Evolutionary conservation across 2,329 filamentous ascomycete species (phyloP).

Genomic region (Fonsecaea multimorphosa): DNA sequence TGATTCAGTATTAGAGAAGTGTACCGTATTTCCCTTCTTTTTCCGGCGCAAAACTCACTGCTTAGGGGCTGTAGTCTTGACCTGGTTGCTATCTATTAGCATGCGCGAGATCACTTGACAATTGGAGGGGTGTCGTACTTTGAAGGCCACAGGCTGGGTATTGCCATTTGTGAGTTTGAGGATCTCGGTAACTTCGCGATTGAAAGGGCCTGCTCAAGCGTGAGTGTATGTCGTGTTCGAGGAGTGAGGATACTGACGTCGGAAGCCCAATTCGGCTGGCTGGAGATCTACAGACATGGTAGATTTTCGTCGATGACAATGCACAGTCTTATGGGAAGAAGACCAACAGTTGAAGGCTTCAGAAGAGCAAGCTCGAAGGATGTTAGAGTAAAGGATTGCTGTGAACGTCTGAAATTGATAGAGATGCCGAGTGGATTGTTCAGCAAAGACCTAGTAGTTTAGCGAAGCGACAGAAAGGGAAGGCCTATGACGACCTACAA

Average conservation of each 20-base stretch:
- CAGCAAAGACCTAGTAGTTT: slow-evolving; percentile 24
- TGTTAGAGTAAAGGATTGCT: slow-evolving; percentile 33
- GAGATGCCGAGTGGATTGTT: slow-evolving; percentile 32
- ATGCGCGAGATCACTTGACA: slow-evolving; percentile 26
- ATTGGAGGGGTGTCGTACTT: slow-evolving; percentile 47
- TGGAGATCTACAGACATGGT: slow-evolving; percentile 95
- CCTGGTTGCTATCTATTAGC: slow-evolving; percentile 58
- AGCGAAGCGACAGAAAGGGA: slow-evolving; percentile 9
- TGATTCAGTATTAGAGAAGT: slow-evolving; percentile 50
- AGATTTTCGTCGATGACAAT: slow-evolving; percentile 37
- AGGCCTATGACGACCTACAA: slow-evolving; percentile 13
- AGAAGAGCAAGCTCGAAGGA: slow-evolving; percentile 19
- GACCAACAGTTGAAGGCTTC: slow-evolving; percentile 19
- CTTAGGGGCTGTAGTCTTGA: slow-evolving; percentile 98
- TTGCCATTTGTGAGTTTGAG: slow-evolving; percentile 65
- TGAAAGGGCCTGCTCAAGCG: slow-evolving; percentile 63
- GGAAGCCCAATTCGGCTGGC: slow-evolving; percentile 89
- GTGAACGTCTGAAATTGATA: slow-evolving; percentile 31
- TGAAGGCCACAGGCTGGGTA: slow-evolving; percentile 67
- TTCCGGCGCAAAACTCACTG: slow-evolving; percentile 69
- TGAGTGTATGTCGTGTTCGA: slow-evolving; percentile 11
- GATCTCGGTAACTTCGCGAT: slow-evolving; percentile 67
- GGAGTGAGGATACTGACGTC: slow-evolving; percentile 63
- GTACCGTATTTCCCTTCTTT: slow-evolving; percentile 4
- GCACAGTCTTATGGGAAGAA: neutral